Evolutionary conservation across 306 rosid species (phyloP), one percentile per base, ranked within the genome.

Genomic region (Trifolium repens): DNA sequence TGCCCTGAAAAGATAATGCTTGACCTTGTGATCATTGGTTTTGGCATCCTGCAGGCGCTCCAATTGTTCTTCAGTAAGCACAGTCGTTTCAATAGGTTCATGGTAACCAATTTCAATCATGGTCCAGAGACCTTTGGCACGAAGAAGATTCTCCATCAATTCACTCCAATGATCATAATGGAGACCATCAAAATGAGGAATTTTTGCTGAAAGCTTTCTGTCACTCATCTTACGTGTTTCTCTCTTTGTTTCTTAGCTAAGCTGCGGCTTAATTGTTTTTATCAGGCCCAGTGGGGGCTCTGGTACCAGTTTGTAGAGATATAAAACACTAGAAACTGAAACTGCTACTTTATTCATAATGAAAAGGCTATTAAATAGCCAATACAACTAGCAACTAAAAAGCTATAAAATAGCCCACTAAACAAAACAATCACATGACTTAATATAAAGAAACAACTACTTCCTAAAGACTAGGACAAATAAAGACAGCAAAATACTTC

Each of bases 1-100:
- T 9, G 40, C 72, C 58, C 24, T 44, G 5, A 44, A 68, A 8
- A 68, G 58, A 8, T 68, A 68, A 68, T 46, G 72, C 26, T 68
- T 68, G 14, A 68, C 42, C 14, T 46, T 26, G 58, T 68, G 42
- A 68, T 68, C 14, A 1, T 46, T 10, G 0, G 9, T 65, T 65
- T 26, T 65, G 16, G 52, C 3, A 8, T n/a, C 9, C 8, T 37
- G 30, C 2, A 52, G 24, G 15, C n/a, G 16, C 30, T 30, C 22
- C 39, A 19, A 24, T 7, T 43, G 37, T 19, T 4, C 22, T 2
- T 22, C 39, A 44, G 22, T 67, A 9, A 44, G 2, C 37, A 42
- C 3, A 43, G 19, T 9, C 0, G 12, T 14, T 44, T 43, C 22
- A 67, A 5, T 17, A 11, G 72, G 57, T 9, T 67, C 55, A 7